These are phyloP conservation scores for Torulaspora franciscae DNA, from an alignment of 805 yeast genomes.

Conservation along the genomic window DNA sequence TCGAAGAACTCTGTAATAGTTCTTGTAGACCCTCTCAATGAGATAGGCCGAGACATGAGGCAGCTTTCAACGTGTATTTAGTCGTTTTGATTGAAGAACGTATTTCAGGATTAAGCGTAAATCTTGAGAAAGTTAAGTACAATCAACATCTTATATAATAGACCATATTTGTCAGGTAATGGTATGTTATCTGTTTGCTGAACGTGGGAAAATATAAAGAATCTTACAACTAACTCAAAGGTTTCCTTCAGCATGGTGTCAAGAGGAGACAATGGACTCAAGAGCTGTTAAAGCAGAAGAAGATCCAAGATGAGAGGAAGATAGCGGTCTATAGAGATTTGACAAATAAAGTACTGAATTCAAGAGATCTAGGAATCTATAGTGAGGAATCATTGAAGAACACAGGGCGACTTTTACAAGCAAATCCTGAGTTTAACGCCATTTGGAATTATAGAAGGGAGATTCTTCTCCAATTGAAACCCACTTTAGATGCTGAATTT, in stretches of 20 bases:
- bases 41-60: conserved; percentile 25
- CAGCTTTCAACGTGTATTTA: neutral
- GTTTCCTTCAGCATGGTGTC: conserved; percentile 58
- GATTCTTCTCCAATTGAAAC: conserved; percentile 39
- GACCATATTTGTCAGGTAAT: conserved; percentile 4
- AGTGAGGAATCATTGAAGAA: conserved; percentile 41
- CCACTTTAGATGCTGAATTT: conserved; percentile 28
- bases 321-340: conserved; percentile 52
- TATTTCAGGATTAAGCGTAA: neutral
- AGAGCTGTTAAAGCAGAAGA: conserved; percentile 50
- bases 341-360: conserved; percentile 41
- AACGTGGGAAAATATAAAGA: neutral
- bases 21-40: conserved; percentile 73
- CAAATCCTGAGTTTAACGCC: conserved; percentile 85
- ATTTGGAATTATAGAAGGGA: conserved; percentile 88
- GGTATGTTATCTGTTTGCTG: conserved; percentile 7
- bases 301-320: conserved; percentile 54
- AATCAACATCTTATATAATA: neutral
- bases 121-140: neutral
- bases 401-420: conserved; percentile 53
- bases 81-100: neutral
- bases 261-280: conserved; percentile 53
- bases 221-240: conserved; percentile 1
- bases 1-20: conserved; percentile 80
- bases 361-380: conserved; percentile 32